Percentiles rank a stretch among this genome's conserved stretches.
These are phyloP conservation scores for Phyllosticta ampelicida DNA, from an alignment of 2,329 filamentous ascomycete species.

Conservation along the genomic window DNA sequence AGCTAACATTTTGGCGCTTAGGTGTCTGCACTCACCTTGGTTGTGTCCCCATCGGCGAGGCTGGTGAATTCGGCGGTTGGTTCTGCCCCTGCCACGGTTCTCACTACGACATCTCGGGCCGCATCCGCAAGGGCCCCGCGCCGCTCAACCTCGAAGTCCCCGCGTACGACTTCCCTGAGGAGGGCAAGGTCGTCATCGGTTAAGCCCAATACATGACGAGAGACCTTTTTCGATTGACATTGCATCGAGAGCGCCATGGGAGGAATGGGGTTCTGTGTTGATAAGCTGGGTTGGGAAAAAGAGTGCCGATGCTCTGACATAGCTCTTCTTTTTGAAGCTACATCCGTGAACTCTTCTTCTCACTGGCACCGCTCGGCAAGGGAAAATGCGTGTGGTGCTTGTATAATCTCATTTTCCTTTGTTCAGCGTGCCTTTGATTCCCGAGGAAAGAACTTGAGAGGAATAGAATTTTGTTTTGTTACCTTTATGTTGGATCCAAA, in stretches of 20 bases:
- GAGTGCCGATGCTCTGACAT: constrained; percentile 2
- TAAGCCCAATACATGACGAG: constrained; percentile 27
- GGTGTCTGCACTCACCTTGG: constrained; percentile 98
- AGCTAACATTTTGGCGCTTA: constrained; percentile 29
- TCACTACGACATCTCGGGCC: constrained; percentile 98
- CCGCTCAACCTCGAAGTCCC: constrained; percentile 97
- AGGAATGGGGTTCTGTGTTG: constrained; percentile 7
- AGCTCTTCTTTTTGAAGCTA: constrained; percentile 1
- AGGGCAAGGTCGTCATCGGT: constrained; percentile 83
- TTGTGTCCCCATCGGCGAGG: constrained; percentile 98
- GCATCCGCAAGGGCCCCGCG: constrained; percentile 93
- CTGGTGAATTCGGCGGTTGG: constrained; percentile 96
- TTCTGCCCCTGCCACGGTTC: constrained; percentile 99
- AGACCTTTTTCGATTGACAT: background rate
- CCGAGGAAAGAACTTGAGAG: background rate
- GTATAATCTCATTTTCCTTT: constrained; percentile 10
- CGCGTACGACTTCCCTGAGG: constrained; percentile 83
- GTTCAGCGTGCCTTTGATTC: constrained; percentile 2
- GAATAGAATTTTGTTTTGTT: background rate
- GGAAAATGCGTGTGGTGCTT: constrained; percentile 1
- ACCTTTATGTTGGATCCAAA: background rate
- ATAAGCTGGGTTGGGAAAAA: constrained; percentile 7
- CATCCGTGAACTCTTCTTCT: constrained; percentile 3
- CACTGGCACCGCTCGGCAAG: constrained; percentile 8
- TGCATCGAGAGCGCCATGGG: background rate